Evolutionary conservation across 2,329 filamentous ascomycete genomes (phyloP).

Genomic region (Neobulgaria alba): DNA sequence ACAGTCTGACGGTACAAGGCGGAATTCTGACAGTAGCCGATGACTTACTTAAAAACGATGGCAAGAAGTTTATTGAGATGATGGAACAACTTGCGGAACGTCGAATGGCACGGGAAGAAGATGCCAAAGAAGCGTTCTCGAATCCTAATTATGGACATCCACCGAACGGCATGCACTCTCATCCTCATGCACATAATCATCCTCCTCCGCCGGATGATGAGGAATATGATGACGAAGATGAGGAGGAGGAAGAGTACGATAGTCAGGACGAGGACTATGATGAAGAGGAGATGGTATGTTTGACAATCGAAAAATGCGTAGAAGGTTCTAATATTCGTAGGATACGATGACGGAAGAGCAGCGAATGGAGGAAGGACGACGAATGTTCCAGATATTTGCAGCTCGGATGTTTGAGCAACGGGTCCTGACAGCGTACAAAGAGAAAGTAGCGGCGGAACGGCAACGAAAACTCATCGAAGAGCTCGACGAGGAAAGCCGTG

Average conservation of each 20-base stretch:
- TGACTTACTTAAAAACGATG: constrained; percentile 96
- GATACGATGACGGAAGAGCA: constrained; percentile 96
- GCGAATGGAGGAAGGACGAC: constrained; percentile 94
- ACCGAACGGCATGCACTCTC: constrained; percentile 43
- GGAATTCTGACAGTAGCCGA: constrained; percentile 98
- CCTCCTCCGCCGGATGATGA: constrained; percentile 65
- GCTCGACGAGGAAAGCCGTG: constrained; percentile 72
- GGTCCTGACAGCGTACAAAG: constrained; percentile 92
- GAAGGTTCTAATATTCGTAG: constrained; percentile 43
- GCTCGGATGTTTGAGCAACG: constrained; percentile 98
- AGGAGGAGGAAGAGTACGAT: constrained; percentile 54
- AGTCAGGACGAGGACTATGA: constrained; percentile 61
- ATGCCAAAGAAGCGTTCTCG: constrained; percentile 58
- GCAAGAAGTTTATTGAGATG: constrained; percentile 99
- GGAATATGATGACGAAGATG: constrained; percentile 54
- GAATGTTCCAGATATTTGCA: constrained; percentile 99
- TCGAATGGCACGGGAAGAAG: constrained; percentile 92
- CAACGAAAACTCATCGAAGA: constrained; percentile 88
- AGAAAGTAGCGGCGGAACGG: constrained; percentile 90
- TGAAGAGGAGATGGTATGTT: constrained; percentile 64
- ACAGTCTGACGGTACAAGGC: constrained; percentile 92
- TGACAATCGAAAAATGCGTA: constrained; percentile 16
- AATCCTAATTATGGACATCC: constrained; percentile 49
- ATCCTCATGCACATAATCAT: constrained; percentile 53
- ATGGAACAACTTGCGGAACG: constrained; percentile 99